A percentile compares a stretch with the other conserved stretches of the same genome.
Conservation (phyloP, 225 moss, liverwort and hornwort genomes). For the Polytrichum commune region DNA sequence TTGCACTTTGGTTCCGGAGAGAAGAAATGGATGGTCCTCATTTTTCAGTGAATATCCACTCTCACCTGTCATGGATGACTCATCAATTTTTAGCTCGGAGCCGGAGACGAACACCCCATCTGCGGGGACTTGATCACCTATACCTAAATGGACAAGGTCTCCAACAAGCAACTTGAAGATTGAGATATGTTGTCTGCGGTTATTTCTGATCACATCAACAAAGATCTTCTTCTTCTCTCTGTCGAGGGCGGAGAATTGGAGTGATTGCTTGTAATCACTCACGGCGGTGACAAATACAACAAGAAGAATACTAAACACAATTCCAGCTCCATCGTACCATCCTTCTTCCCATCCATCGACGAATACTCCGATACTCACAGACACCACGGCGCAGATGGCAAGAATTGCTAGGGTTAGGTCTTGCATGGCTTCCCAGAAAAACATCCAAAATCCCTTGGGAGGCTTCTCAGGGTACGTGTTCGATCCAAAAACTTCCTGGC, state of each 20-base stretch:
- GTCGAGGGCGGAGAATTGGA: conserved; percentile 22
- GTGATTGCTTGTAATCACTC: conserved; percentile 22
- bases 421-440: conserved; percentile 22
- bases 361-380: conserved; percentile 17
- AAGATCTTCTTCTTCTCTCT: conserved; percentile 27
- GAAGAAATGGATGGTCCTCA: conserved; percentile 15
- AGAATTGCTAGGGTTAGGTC: conserved; percentile 21
- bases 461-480: conserved; percentile 23
- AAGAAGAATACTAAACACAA: conserved; percentile 17
- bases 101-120: conserved; percentile 16
- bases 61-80: conserved; percentile 22
- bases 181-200: conserved; percentile 11
- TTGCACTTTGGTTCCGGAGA: conserved; percentile 22
- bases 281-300: conserved; percentile 27
- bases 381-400: conserved; percentile 15
- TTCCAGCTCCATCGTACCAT: conserved; percentile 26
- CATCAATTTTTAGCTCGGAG: conserved; percentile 17
- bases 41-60: conserved; percentile 1
- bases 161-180: conserved; percentile 22
- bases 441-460: conserved; percentile 19
- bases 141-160: conserved; percentile 19
- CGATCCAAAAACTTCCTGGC: conserved; percentile 14
- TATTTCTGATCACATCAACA: conserved; percentile 9
- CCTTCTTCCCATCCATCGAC: conserved; percentile 50
- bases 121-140: conserved; percentile 25